Evolutionary conservation across 2,329 filamentous ascomycete genomes (phyloP).

Genomic region (Fusarium chaquense): DNA sequence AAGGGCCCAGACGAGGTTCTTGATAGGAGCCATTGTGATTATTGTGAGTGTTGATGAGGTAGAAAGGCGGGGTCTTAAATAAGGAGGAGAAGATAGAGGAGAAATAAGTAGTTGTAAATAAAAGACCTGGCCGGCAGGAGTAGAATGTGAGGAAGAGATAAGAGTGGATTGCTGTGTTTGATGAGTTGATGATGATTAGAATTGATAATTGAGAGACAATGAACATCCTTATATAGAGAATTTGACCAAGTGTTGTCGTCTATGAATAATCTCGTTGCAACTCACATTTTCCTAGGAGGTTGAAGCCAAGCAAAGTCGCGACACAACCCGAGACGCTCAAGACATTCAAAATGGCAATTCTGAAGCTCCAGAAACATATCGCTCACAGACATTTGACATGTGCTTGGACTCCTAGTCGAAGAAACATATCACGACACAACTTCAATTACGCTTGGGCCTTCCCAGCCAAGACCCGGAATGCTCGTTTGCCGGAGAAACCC

Average conservation of each 20-base stretch:
- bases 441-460: conserved; percentile 52
- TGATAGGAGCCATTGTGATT: conserved; percentile 15
- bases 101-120: neutral
- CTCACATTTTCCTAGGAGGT: too few relatives aligned
- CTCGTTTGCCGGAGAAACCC: conserved; percentile 6
- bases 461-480: conserved; percentile 15
- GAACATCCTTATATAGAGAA: conserved; percentile 8
- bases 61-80: accelerated
- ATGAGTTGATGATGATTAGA: conserved; percentile 8
- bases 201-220: neutral
- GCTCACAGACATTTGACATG: neutral
- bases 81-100: neutral
- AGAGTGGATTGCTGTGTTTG: neutral
- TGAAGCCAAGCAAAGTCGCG: neutral
- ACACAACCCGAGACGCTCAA: conserved; percentile 9
- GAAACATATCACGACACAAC: conserved; percentile 7
- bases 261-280: neutral
- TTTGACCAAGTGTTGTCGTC: neutral
- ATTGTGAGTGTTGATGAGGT: neutral
- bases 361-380: conserved; percentile 4
- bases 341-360: conserved; percentile 3
- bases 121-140: conserved; percentile 27
- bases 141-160: neutral
- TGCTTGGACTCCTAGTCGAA: neutral
- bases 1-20: conserved; percentile 11